phyloP scores from a whole-genome alignment of 495 filamentous ascomycete genomes.

The Penicillium herquei region DNA sequence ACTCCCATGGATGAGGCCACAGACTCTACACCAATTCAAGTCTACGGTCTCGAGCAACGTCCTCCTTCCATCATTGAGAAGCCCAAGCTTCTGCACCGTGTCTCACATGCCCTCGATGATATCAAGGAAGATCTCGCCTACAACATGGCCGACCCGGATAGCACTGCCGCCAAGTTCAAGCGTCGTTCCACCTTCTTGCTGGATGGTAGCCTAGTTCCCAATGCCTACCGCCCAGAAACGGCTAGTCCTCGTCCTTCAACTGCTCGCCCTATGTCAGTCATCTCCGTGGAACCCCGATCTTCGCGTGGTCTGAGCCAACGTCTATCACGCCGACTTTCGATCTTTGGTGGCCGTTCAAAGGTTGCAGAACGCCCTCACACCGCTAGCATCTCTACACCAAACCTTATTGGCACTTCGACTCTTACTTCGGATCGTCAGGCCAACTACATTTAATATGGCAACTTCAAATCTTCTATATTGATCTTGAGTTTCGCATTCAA shows the following conservation, averaged over 20 bases:
- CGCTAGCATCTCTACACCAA: conserved; percentile 38
- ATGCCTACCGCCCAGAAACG: conserved; percentile 10
- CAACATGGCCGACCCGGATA: conserved; percentile 24
- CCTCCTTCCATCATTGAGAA: conserved; percentile 35
- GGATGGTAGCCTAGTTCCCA: conserved; percentile 9
- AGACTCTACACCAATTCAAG: conserved; percentile 34
- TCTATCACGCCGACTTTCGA: conserved; percentile 24
- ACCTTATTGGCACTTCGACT: conserved; percentile 38
- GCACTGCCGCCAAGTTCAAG: conserved; percentile 29
- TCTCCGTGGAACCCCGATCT: conserved; percentile 25
- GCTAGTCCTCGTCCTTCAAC: conserved; percentile 18
- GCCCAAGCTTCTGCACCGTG: conserved; percentile 34
- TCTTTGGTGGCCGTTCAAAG: conserved; percentile 18
- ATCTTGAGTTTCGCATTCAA: background rate
- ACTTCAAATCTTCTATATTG: background rate
- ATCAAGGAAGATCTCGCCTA: conserved; percentile 41
- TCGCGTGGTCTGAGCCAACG: conserved; percentile 26
- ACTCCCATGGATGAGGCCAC: conserved; percentile 34
- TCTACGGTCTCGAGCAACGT: conserved; percentile 42
- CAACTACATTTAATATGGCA: conserved; percentile 13
- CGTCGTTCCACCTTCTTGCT: conserved; percentile 35
- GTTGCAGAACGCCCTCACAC: conserved; percentile 7
- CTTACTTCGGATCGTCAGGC: background rate
- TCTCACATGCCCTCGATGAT: conserved; percentile 42
- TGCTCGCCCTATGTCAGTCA: conserved; percentile 27